These are phyloP conservation scores for Onygena corvina DNA, from an alignment of 2,329 filamentous ascomycete genomes.

Conservation along the genomic window DNA sequence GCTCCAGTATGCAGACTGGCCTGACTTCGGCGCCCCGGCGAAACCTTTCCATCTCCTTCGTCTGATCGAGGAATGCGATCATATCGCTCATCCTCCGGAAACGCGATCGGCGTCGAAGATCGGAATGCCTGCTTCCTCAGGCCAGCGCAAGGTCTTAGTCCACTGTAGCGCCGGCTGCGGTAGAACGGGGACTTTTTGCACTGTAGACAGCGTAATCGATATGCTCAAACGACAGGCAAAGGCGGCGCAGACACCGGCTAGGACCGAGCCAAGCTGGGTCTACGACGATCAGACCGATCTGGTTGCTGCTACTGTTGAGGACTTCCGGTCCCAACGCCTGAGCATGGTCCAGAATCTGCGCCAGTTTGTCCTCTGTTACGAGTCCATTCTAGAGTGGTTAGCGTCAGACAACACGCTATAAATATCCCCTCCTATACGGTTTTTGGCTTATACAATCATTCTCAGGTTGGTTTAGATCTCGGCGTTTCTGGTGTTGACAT, in stretches of 20 bases:
- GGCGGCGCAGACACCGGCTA: conserved; percentile 15
- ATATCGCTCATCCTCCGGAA: conserved; percentile 41
- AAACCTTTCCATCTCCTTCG: conserved; percentile 77
- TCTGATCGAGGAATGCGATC: conserved; percentile 76
- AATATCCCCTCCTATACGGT: neutral
- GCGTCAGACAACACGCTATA: neutral
- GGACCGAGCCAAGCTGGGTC: conserved; percentile 47
- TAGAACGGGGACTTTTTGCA: conserved; percentile 90
- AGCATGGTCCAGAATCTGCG: conserved; percentile 95
- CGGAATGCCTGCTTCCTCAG: conserved; percentile 46
- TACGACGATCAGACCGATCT: conserved; percentile 60
- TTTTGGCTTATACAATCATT: too few species aligned
- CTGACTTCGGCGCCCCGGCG: conserved; percentile 86
- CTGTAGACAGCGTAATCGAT: conserved; percentile 88
- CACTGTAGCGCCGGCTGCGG: conserved; percentile 96
- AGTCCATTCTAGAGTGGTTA: conserved; percentile 84
- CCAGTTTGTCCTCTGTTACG: conserved; percentile 93
- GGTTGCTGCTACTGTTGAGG: conserved; percentile 75
- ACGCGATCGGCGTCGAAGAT: conserved; percentile 35
- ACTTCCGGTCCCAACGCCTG: conserved; percentile 74
- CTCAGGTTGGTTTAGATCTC: neutral
- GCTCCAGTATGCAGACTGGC: conserved; percentile 91
- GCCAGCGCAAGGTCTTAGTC: conserved; percentile 64
- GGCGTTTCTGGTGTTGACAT: neutral
- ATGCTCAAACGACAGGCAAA: conserved; percentile 74